These are phyloP conservation scores for Calycina herbarum DNA, from an alignment of 2,329 filamentous ascomycete genomes.

Conservation along the genomic window DNA sequence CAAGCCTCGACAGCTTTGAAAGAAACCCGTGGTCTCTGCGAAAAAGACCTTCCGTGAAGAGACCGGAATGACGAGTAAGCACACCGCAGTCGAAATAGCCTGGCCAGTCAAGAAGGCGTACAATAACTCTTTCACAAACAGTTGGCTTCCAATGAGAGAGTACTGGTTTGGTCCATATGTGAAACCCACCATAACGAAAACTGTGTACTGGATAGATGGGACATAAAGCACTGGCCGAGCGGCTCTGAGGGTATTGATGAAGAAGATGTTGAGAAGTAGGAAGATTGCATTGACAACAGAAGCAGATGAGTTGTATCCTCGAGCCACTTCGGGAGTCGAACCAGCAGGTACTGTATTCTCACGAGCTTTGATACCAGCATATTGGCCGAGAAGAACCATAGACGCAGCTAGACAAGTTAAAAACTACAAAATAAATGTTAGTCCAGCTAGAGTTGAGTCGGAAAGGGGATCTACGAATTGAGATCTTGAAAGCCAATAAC, in stretches of 20 bases:
- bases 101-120: conserved; percentile 48
- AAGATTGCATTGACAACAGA: conserved; percentile 66
- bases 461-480: background rate
- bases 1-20: conserved; percentile 55
- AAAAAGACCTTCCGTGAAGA: conserved; percentile 63
- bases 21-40: conserved; percentile 57
- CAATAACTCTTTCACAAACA: conserved; percentile 59
- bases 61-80: conserved; percentile 63
- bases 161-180: conserved; percentile 60
- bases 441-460: background rate
- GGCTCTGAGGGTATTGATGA: conserved; percentile 63
- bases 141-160: conserved; percentile 52
- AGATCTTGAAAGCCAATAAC: background rate
- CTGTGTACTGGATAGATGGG: conserved; percentile 68
- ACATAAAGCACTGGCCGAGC: conserved; percentile 65
- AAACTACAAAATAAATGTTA: conserved; percentile 14
- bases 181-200: conserved; percentile 62
- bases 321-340: conserved; percentile 28
- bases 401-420: conserved; percentile 54
- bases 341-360: background rate
- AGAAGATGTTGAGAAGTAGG: conserved; percentile 67
- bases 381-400: conserved; percentile 61
- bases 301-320: conserved; percentile 67
- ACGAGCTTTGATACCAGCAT: conserved; percentile 63
- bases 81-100: conserved; percentile 60